Evolutionary conservation across 495 filamentous ascomycete species (phyloP), one percentile per base, ranked within the genome.

Genomic region (Podospora appendiculata): DNA sequence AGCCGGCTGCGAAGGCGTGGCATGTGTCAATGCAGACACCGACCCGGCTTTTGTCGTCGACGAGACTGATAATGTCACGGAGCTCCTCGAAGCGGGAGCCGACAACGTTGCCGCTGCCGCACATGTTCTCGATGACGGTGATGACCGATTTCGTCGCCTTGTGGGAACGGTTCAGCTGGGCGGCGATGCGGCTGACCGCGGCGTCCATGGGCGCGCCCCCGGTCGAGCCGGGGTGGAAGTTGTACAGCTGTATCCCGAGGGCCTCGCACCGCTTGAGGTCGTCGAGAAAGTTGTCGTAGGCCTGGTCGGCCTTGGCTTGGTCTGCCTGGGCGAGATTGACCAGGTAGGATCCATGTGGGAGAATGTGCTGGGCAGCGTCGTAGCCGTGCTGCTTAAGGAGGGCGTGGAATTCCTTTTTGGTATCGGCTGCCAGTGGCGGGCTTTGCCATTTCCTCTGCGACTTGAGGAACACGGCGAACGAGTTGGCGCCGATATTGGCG

Each of bases 11-110:
- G 61, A 96, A 96, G 58, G 89, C 80, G 72, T 98, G 93, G 71
- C 92, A 96, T 5, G 93, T 97, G 63, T 98, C 93, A 40, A 98
- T 81, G 69, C 93, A 98, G 36, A 98, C 89, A 33, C 93, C 93
- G 10, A 98, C 85, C n/a, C 93, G 82, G 17, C 75, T 62, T 68
- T 96, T 95, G 66, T 93, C 78, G 18, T 87, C 79, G 35, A 96
- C 82, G 0, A 79, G 76, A 25, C 74, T 75, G 56, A 98, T 90
- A 48, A 96, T 87, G 59, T 88, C 87, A 13, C 83, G 77, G 25
- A 98, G 79, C 54, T 98, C 91, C 58, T 88, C 82, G 56, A 96
- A 94, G 0, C 77, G 80, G 18, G 79, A 82, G 47, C 93, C 93
- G 50, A 98, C 80, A n/a, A 92, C 85, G 64, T 88, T 94, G 36